A percentile compares a stretch with the other conserved stretches of the same genome.
phyloP scores from a whole-genome alignment of 768 basidiomycete genomes.

The Lenzites betulinus region DNA sequence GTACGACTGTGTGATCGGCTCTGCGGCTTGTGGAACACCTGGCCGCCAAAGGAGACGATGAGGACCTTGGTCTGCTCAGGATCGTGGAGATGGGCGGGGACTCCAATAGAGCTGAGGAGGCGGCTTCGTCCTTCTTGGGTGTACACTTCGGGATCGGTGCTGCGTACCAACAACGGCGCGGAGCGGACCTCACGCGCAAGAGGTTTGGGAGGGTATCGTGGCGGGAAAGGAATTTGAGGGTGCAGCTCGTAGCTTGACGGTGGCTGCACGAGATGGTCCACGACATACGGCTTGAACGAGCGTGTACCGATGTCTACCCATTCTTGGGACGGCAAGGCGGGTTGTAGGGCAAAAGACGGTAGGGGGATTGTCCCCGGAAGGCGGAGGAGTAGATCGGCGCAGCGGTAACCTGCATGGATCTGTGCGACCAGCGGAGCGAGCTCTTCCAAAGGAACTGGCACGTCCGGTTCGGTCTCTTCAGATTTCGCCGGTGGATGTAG shows the following conservation, averaged over 20 bases:
- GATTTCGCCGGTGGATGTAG: background rate
- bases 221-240: constrained; percentile 45
- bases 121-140: constrained; percentile 51
- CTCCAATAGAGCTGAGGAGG: constrained; percentile 59
- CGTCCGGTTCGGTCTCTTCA: constrained; percentile 46
- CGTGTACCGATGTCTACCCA: constrained; percentile 61
- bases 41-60: constrained; percentile 81
- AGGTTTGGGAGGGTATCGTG: constrained; percentile 24
- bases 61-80: constrained; percentile 56
- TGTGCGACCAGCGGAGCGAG: constrained; percentile 66
- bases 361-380: constrained; percentile 78
- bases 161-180: constrained; percentile 73
- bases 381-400: constrained; percentile 68
- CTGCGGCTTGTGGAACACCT: constrained; percentile 61
- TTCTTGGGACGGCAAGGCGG: constrained; percentile 56
- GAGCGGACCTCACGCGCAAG: constrained; percentile 43
- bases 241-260: constrained; percentile 38
- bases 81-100: constrained; percentile 55
- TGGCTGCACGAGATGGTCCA: constrained; percentile 41
- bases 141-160: constrained; percentile 52
- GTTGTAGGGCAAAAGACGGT: constrained; percentile 61
- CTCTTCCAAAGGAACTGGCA: constrained; percentile 50
- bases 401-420: constrained; percentile 64
- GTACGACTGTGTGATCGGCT: constrained; percentile 39
- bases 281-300: constrained; percentile 48